Base-by-base conservation (phyloP, 306 rosid genomes). In the Arachis hypogaea region DNA sequence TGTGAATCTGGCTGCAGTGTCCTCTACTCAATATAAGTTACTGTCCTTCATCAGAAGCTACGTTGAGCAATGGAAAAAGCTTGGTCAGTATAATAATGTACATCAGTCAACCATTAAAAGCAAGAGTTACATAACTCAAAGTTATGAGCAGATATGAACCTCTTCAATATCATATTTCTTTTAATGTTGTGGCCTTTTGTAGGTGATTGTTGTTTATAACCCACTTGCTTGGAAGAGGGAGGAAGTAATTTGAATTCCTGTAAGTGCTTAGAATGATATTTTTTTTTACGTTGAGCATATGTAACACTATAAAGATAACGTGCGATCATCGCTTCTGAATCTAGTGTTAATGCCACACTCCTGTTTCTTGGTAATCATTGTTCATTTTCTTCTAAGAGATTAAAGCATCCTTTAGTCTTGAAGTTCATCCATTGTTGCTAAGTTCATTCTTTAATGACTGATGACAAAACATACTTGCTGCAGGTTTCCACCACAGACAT, bases 21-120 rank as follows among this genome's bases (percentile, higher is more conserved):
- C 92, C 96, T 73, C 98, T 92, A 85, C 90, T 92, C 49, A 92
- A 90, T 70, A 76, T 92, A 73, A 92, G 96, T 81, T 92, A 90
- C 63, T 92, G 98, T 76, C 98, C 98, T 52, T 74, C 93, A 7
- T 84, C 96, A 74, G 98, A 90, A 87, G 78, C 74, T 65, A 78
- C 69, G 50, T 79, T 92, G 75, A 58, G 50, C 76, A 82, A 61
- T 58, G 86, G 88, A 58, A 92, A 90, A 77, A 74, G 65, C 77
- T 61, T 90, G 94, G 98, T 92, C 72, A 88, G 82, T 61, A 64
- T 45, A 54, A 22, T 41, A 59, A 55, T 66, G 33, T 54, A 54
- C 77, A 58, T 61, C 64, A 77, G 71, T 66, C 41, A 68, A 80
- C 38, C 38, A 74, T 62, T 46, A 60, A 28, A 41, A 50, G 41